Conservation (phyloP, 306 rosid genomes). For the Hylodesmum podocarpum region DNA sequence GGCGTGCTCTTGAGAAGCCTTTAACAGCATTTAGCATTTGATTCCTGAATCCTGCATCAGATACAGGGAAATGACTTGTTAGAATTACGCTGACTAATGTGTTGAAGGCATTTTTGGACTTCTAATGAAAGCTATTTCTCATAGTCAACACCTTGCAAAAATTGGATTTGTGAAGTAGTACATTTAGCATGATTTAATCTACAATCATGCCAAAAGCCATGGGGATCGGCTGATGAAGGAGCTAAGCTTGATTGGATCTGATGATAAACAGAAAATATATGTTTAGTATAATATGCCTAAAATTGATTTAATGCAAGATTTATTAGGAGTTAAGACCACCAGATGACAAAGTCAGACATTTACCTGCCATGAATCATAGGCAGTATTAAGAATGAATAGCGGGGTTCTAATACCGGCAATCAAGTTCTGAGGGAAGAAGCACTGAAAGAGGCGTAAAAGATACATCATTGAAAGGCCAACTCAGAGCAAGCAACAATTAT, state of each 20-base stretch:
- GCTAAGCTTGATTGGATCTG: constrained; percentile 87
- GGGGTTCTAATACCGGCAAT: constrained; percentile 68
- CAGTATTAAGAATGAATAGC: constrained; percentile 82
- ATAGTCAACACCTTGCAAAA: constrained; percentile 68
- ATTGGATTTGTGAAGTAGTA: constrained; percentile 57
- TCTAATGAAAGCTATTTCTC: constrained; percentile 25
- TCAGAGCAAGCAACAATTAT: constrained; percentile 7
- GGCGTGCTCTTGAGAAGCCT: constrained; percentile 55
- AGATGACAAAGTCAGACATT: neutral
- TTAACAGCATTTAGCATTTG: constrained; percentile 65
- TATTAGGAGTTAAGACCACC: constrained; percentile 1
- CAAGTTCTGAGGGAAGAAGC: constrained; percentile 94
- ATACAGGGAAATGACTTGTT: constrained; percentile 13
- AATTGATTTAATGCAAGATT: neutral
- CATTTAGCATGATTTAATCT: constrained; percentile 74
- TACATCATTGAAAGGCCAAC: constrained; percentile 5
- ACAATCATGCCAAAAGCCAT: constrained; percentile 79
- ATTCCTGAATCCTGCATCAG: constrained; percentile 70
- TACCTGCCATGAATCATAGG: constrained; percentile 98
- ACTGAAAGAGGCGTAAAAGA: constrained; percentile 44
- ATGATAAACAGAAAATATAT: constrained; percentile 29
- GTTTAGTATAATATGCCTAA: neutral
- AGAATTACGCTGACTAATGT: neutral
- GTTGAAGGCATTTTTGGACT: neutral
- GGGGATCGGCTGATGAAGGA: constrained; percentile 76